Evolutionary conservation across 2,329 filamentous ascomycete species (phyloP).

Genomic region (Penicillium verrucosum): DNA sequence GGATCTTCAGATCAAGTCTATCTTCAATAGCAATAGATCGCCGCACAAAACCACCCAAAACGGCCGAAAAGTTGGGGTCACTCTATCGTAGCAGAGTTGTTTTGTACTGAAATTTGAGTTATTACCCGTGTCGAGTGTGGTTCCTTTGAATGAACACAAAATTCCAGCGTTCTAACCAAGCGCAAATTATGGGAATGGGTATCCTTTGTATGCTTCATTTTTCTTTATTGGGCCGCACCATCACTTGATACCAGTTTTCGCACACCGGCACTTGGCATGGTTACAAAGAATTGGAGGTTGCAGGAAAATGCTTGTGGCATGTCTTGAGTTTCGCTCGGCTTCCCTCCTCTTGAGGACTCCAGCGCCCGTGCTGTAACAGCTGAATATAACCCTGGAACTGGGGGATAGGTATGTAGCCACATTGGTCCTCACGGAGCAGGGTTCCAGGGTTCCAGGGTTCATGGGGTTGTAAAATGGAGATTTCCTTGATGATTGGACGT

Average conservation of each 20-base stretch:
- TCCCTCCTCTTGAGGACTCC: not conserved
- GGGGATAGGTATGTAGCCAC: too few species aligned
- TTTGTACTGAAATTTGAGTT: not conserved
- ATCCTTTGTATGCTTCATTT: not conserved
- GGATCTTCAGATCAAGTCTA: slow-evolving; percentile 15
- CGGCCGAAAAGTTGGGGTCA: not conserved
- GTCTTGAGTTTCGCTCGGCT: not conserved
- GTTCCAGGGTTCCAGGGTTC: too few species aligned
- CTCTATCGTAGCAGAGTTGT: not conserved
- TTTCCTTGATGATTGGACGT: not conserved
- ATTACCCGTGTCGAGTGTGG: not conserved
- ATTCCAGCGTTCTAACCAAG: too few species aligned
- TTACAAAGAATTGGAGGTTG: not conserved
- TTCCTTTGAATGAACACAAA: not conserved
- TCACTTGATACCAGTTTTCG: not conserved
- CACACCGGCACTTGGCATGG: not conserved
- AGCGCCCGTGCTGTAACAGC: not conserved
- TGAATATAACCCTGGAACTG: too few species aligned
- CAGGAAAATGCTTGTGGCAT: too few species aligned
- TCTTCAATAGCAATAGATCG: slow-evolving; percentile 9
- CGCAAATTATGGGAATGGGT: not conserved
- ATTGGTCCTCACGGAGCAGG: too few species aligned
- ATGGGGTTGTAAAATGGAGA: too few species aligned
- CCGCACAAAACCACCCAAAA: slow-evolving; percentile 4
- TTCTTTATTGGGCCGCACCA: not conserved